Evolutionary conservation across 164 flowering plant genomes (phyloP), one percentile per base, ranked within the genome.

Genomic region (Hamamelis virginiana): DNA sequence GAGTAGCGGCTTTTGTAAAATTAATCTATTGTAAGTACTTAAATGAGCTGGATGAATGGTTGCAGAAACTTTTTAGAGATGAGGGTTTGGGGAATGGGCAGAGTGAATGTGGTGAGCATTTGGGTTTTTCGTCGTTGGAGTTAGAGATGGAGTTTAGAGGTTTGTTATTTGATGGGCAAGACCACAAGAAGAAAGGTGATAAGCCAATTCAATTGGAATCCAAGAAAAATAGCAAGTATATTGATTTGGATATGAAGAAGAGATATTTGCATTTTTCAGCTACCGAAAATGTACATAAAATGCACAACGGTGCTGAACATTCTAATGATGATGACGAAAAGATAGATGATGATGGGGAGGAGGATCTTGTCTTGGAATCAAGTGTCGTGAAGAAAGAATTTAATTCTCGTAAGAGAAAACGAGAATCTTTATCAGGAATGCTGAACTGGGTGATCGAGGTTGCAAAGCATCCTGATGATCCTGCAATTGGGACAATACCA

Each of bases 11-110:
- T 13, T 62, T 82, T 5, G 38, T 85, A 23, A 85, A 85, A 62
- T 56, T 85, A 74, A 66, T 86, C 4, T 82, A 82, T 65, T 43
- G 56, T 28, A 83, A 83, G 80, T 86, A 88, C 72, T 72, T 88
- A 69, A 38, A 65, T 52, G 80, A 77, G 65, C 64, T 88, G 56
- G 87, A 86, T 57, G 74, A 63, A 19, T 81, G 87, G 82, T 58
- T 84, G 21, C 41, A 19, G 21, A 61, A 64, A 47, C 69, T 53
- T 15, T 65, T 48, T 51, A 68, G 62, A 62, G 77, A 65, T 46
- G 53, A 48, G 66, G 59, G 14, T 9, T 59, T 60, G 53, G 70
- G 14, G 19, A 77, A 61, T 66, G 71, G 48, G 19, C 41, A 52
- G 53, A 8, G 28, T 70, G 76, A 48, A 52, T 18, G 65, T 61